phyloP scores from a whole-genome alignment of 2,329 filamentous ascomycete species.

The Pyricularia grisea region DNA sequence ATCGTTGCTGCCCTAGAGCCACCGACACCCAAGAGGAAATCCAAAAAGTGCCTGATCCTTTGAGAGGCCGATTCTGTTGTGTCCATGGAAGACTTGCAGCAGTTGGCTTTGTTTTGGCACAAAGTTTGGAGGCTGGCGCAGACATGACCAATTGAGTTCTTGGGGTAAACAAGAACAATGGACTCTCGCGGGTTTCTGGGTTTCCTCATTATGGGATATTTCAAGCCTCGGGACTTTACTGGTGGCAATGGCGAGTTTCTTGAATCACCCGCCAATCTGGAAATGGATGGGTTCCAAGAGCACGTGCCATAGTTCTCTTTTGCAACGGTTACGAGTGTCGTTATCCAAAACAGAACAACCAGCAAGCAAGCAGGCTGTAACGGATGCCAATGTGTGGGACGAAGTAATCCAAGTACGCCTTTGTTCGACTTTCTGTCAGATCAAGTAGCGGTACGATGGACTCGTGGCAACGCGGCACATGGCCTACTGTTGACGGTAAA shows the following conservation, averaged over 20 bases:
- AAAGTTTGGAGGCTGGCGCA: background rate
- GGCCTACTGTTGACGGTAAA: background rate
- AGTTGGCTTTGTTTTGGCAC: background rate
- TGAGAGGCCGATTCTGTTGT: slow-evolving; percentile 28
- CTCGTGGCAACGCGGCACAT: background rate
- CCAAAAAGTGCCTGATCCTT: slow-evolving; percentile 60
- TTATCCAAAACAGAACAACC: background rate
- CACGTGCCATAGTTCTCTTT: background rate
- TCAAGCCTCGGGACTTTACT: background rate
- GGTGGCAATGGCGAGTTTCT: background rate
- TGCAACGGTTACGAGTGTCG: background rate
- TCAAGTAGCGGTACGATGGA: background rate
- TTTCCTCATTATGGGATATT: background rate
- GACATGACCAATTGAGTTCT: background rate
- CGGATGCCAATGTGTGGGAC: background rate
- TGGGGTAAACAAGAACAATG: background rate
- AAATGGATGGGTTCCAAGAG: background rate
- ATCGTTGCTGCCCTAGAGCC: slow-evolving; percentile 94
- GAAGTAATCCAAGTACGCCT: background rate
- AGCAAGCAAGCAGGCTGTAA: background rate
- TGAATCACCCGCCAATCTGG: background rate
- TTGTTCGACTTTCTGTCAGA: background rate
- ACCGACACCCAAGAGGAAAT: slow-evolving; percentile 69
- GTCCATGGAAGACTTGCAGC: background rate
- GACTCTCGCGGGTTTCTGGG: background rate